Conservation (phyloP, 108 stramenopile genomes). For the Skeletonema tropicum region DNA sequence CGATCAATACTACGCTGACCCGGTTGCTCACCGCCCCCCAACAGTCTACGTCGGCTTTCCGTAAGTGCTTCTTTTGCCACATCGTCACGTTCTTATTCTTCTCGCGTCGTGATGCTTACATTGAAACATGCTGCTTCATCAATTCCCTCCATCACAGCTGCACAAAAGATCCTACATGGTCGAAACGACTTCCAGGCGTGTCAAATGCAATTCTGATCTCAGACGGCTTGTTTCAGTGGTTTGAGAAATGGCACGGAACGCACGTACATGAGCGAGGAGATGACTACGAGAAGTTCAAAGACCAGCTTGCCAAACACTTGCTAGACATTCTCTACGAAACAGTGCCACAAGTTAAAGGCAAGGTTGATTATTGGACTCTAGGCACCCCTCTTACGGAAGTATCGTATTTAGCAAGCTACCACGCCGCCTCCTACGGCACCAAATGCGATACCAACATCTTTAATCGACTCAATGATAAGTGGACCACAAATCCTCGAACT, state of each 20-base stretch:
- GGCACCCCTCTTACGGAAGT: conserved; percentile 62
- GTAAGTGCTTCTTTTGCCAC: conserved; percentile 4
- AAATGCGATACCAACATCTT: conserved; percentile 57
- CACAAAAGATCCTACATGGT: conserved; percentile 57
- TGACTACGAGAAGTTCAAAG: conserved; percentile 61
- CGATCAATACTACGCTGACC: conserved; percentile 57
- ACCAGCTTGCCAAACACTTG: conserved; percentile 51
- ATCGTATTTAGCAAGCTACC: conserved; percentile 45
- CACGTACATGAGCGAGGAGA: conserved; percentile 36
- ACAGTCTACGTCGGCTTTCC: conserved; percentile 67
- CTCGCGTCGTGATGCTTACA: not conserved
- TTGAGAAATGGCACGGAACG: conserved; percentile 47
- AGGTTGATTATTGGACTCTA: conserved; percentile 51
- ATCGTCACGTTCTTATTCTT: not conserved
- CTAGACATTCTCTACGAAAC: conserved; percentile 59
- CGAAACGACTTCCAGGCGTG: conserved; percentile 48
- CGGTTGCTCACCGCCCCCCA: conserved; percentile 51
- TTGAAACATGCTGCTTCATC: too few species aligned
- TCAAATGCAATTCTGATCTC: conserved; percentile 60
- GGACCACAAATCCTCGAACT: conserved; percentile 61
- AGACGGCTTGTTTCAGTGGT: conserved; percentile 60
- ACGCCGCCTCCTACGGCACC: conserved; percentile 57
- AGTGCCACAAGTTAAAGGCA: conserved; percentile 54
- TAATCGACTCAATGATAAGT: conserved; percentile 46
- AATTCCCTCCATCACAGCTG: not conserved